Evolutionary conservation across 306 rosid species (phyloP).

Genomic region (Spatholobus suberectus): DNA sequence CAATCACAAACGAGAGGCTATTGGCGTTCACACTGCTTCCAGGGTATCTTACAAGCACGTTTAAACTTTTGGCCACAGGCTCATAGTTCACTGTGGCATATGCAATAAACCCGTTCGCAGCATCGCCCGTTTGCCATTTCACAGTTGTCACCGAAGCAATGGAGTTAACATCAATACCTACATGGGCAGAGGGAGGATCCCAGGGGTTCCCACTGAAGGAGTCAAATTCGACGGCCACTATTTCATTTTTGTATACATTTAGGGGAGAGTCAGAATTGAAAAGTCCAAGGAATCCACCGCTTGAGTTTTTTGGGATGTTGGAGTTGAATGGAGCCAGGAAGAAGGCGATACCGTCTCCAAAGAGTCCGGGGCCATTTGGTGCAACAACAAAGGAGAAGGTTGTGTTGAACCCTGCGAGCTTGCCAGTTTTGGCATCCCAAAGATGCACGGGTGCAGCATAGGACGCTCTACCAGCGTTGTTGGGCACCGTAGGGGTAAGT

Average conservation of each 20-base stretch:
- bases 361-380: neutral
- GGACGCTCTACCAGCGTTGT: constrained; percentile 51
- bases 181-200: constrained; percentile 41
- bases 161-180: too few relatives aligned
- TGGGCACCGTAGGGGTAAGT: constrained; percentile 4
- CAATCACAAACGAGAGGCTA: constrained; percentile 39
- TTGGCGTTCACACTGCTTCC: neutral
- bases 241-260: constrained; percentile 35
- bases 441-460: constrained; percentile 42
- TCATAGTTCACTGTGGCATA: constrained; percentile 48
- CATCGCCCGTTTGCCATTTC: neutral
- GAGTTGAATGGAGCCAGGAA: constrained; percentile 51
- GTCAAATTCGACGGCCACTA: constrained; percentile 55
- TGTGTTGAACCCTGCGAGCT: constrained; percentile 29
- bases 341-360: constrained; percentile 51
- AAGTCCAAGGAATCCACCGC: constrained; percentile 63
- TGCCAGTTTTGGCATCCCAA: constrained; percentile 44
- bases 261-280: constrained; percentile 35
- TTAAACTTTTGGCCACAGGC: constrained; percentile 15
- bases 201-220: constrained; percentile 38
- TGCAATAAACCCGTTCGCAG: neutral
- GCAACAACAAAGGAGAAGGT: constrained; percentile 34
- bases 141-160: constrained; percentile 35
- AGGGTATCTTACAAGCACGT: constrained; percentile 29
- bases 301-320: constrained; percentile 13